Conservation (phyloP, 768 basidiomycete genomes). For the Macrocybe gigantea region DNA sequence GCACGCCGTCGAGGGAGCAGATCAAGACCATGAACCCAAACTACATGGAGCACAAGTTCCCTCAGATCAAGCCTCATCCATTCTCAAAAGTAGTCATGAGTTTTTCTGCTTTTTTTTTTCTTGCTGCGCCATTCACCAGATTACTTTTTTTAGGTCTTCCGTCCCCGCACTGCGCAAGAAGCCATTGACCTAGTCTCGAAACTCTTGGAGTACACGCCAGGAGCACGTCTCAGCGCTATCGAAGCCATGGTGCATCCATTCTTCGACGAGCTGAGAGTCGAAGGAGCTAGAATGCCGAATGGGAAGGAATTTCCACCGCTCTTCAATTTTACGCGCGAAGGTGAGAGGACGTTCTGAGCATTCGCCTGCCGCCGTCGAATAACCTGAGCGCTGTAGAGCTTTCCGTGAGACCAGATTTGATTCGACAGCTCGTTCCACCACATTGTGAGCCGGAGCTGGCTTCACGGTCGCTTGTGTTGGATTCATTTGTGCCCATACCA, state of each 20-base stretch:
- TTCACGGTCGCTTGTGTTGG: constrained; percentile 79
- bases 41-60: constrained; percentile 99
- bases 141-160: constrained; percentile 70
- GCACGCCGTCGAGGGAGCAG: constrained; percentile 96
- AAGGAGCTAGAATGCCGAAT: constrained; percentile 93
- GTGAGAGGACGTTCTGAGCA: constrained; percentile 39
- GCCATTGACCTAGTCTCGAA: constrained; percentile 95
- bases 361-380: neutral
- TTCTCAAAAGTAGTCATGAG: constrained; percentile 77
- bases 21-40: constrained; percentile 99
- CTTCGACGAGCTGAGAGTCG: constrained; percentile 92
- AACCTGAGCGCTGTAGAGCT: constrained; percentile 54
- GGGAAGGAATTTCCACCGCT: constrained; percentile 93
- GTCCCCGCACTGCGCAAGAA: constrained; percentile 92
- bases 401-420: constrained; percentile 93
- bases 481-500: constrained; percentile 96
- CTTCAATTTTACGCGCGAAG: constrained; percentile 91
- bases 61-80: constrained; percentile 99
- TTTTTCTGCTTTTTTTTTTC: constrained; percentile 2
- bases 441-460: constrained; percentile 87
- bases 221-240: constrained; percentile 81
- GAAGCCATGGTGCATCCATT: constrained; percentile 93
- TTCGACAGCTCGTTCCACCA: constrained; percentile 83
- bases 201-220: constrained; percentile 97
- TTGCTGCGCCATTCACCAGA: constrained; percentile 6